Evolutionary conservation across 2,329 filamentous ascomycete species (phyloP).

Genomic region (Sclerotinia trifoliorum): DNA sequence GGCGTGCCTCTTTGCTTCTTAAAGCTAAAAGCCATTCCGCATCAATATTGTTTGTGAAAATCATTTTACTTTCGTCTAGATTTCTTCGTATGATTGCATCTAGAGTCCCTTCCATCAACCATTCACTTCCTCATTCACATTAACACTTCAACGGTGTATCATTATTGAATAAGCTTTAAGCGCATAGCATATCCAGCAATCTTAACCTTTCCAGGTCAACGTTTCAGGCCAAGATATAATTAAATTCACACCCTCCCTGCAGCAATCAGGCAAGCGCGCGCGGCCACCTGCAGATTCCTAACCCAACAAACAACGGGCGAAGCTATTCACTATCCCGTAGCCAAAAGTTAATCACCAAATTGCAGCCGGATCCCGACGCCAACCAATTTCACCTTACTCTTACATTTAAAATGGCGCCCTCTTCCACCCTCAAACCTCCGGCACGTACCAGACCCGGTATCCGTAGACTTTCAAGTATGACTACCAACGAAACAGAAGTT

Average conservation of each 20-base stretch:
- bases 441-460: constrained; percentile 31
- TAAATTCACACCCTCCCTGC: not conserved
- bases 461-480: constrained; percentile 40
- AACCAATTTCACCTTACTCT: not conserved
- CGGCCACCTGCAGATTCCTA: not conserved
- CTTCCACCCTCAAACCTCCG: constrained; percentile 21
- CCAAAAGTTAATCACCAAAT: not conserved
- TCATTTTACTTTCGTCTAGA: not conserved
- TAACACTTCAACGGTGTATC: not conserved
- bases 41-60: not conserved
- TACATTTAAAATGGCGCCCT: constrained; percentile 18
- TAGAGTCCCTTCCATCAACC: not conserved
- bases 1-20: not conserved
- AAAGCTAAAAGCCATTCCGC: not conserved
- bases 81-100: not conserved
- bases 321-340: not conserved
- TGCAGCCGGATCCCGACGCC: not conserved
- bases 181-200: not conserved
- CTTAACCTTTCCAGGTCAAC: constrained; percentile 7
- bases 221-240: not conserved
- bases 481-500: constrained; percentile 40
- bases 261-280: constrained; percentile 9
- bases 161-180: not conserved
- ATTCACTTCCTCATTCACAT: not conserved
- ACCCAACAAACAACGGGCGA: constrained; percentile 13